Evolutionary conservation across 2,329 filamentous ascomycete species (phyloP), one percentile per base, ranked within the genome.

Genomic region (Arthroderma uncinatum): DNA sequence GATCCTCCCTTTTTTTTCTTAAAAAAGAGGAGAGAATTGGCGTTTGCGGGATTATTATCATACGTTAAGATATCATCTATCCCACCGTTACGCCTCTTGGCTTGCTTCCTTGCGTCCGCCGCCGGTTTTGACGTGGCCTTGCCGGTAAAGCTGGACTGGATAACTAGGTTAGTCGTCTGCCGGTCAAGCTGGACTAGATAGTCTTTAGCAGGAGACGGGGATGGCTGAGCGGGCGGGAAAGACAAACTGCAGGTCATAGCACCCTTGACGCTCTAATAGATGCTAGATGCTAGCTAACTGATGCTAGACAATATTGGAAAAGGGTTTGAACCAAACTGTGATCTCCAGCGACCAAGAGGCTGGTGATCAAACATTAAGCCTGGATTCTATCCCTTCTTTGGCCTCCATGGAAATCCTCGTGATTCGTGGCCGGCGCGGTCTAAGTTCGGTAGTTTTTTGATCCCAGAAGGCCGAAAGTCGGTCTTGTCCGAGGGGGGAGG

Each of bases 171-270:
- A n/a, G n/a, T n/a, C n/a, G n/a, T n/a, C n/a, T n/a, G n/a, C n/a
- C n/a, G n/a, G n/a, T n/a, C n/a, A n/a, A n/a, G n/a, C n/a, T n/a
- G 6, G 33, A 12, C 33, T 34, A 12, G 6, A 34, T 50, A 25
- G 47, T 4, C 14, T 33, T 21, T n/a, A 42, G 7, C 16, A 42
- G 3, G 9, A 4, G 14, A 30, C 28, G 2, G 47, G 47, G 47
- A 50, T 3, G 42, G 44, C 44, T 19, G 47, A 50, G n/a, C 14
- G 25, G 25, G 21, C 40, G 16, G 36, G 44, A 37, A 54, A 21
- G 19, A 25, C 30, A 40, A 54, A 54, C 48, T 25, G 50, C 34
- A 30, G 56, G 50, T 30, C 56, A 48, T 47, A 40, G 56, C 37
- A 40, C 39, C 30, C 28, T 44, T 23, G 42, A 53, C 3, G 28